phyloP scores from a whole-genome alignment of 2,329 filamentous ascomycete genomes.

The Aspergillus vadensis region DNA sequence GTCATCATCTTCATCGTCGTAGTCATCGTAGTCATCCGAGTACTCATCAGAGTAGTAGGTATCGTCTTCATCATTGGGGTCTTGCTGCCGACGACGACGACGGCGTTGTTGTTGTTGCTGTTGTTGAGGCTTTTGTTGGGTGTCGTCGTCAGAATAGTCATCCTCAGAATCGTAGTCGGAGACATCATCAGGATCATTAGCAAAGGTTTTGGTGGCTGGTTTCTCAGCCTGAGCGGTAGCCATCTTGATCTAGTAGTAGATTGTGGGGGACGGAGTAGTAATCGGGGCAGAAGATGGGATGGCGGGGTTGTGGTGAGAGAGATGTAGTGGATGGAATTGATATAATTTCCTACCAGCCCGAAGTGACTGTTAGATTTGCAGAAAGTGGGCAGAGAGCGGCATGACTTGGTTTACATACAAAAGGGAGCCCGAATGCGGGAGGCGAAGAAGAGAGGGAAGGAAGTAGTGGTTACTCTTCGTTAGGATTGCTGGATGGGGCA shows the following conservation, averaged over 20 bases:
- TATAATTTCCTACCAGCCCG: not conserved
- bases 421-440: not conserved
- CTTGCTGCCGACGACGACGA: conserved; percentile 18
- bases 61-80: conserved; percentile 33
- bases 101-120: conserved; percentile 21
- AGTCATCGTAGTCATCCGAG: conserved; percentile 34
- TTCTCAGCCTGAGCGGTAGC: conserved; percentile 32
- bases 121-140: conserved; percentile 18
- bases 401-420: not conserved
- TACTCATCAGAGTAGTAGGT: conserved; percentile 28
- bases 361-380: no score
- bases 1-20: conserved; percentile 36
- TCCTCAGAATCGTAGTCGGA: conserved; percentile 36
- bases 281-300: not conserved
- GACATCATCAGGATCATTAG: conserved; percentile 26
- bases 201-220: conserved; percentile 30
- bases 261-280: conserved; percentile 5
- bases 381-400: not conserved
- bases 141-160: conserved; percentile 30
- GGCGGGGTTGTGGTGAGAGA: not conserved
- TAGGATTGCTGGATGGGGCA: not conserved
- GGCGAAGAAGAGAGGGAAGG: not conserved
- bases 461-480: no score
- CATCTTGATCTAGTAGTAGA: conserved; percentile 16
- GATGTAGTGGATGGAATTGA: not conserved